phyloP scores from a whole-genome alignment of 2,329 filamentous ascomycete species.

The Calonectria pseudoturangicola region DNA sequence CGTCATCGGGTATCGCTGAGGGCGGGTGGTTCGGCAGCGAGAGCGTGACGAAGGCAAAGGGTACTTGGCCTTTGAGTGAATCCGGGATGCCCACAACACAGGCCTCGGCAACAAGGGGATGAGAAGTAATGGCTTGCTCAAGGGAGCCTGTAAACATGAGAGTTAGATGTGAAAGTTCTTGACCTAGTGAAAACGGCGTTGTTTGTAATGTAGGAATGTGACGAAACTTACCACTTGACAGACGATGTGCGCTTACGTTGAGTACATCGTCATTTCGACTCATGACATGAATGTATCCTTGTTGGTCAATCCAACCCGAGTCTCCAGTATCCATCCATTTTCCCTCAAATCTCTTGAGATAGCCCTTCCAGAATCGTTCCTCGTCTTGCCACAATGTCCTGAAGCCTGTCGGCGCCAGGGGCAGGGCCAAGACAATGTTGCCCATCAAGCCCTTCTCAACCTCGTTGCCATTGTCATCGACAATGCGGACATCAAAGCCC shows the following conservation, averaged over 20 bases:
- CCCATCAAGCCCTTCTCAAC: conserved; percentile 86
- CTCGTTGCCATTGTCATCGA: conserved; percentile 86
- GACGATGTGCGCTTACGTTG: conserved; percentile 94
- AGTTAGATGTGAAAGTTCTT: background rate
- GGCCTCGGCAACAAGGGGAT: conserved; percentile 86
- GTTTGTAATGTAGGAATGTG: background rate
- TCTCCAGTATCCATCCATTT: conserved; percentile 95
- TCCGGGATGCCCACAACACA: conserved; percentile 93
- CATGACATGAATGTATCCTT: conserved; percentile 81
- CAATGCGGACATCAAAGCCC: conserved; percentile 90
- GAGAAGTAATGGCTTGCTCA: conserved; percentile 91
- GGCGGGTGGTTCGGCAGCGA: conserved; percentile 67
- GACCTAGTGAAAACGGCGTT: background rate
- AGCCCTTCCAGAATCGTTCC: conserved; percentile 89
- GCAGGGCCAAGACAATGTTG: conserved; percentile 90
- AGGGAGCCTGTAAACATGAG: conserved; percentile 77
- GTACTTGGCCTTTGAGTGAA: conserved; percentile 89
- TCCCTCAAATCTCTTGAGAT: conserved; percentile 87
- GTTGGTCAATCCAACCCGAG: conserved; percentile 87
- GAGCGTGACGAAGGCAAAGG: conserved; percentile 88
- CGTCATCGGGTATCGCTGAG: conserved; percentile 68
- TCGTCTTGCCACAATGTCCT: conserved; percentile 91
- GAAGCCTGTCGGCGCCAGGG: conserved; percentile 90
- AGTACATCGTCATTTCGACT: conserved; percentile 88
- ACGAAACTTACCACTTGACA: conserved; percentile 82